Evolutionary conservation across 73 alveolate genomes (phyloP).

Genomic region (Tetrahymena elliotti): DNA sequence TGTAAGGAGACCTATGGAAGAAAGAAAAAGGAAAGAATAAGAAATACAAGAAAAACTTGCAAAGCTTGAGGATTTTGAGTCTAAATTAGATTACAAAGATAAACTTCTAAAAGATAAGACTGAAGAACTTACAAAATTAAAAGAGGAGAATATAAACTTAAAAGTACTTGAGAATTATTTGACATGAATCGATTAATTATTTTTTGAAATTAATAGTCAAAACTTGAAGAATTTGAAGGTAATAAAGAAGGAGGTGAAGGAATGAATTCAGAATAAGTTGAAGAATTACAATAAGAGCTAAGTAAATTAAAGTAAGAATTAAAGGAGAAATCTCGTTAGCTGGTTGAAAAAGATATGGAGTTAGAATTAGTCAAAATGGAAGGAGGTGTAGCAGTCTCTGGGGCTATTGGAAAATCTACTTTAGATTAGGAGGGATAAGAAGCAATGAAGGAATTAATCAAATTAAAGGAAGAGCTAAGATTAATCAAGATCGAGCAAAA

Average conservation of each 20-base stretch:
- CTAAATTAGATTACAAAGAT: not conserved
- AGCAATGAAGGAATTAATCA: not conserved
- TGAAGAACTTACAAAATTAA: not conserved
- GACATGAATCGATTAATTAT: not conserved
- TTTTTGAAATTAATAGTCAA: not conserved
- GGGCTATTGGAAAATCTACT: conserved; percentile 10
- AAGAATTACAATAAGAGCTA: conserved; percentile 9
- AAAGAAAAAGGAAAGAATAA: not conserved
- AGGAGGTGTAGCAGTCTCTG: conserved; percentile 2
- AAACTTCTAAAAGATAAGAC: not conserved
- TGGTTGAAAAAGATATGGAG: conserved; percentile 5
- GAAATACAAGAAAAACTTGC: not conserved
- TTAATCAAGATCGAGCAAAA: conserved; percentile 5
- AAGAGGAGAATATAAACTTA: not conserved
- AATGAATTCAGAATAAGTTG: conserved; percentile 6
- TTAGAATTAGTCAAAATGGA: not conserved
- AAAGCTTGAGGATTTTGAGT: not conserved
- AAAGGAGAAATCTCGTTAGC: conserved; percentile 3
- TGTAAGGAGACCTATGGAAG: not conserved
- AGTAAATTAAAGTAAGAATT: not conserved
- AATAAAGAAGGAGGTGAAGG: not conserved
- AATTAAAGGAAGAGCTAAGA: conserved; percentile 9
- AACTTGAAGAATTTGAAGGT: not conserved
- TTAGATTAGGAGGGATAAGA: conserved; percentile 4
- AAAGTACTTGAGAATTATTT: not conserved